A percentile compares a stretch with the other conserved stretches of the same genome.
Conservation (phyloP, 106 monocot species). For the Allium fistulosum region DNA sequence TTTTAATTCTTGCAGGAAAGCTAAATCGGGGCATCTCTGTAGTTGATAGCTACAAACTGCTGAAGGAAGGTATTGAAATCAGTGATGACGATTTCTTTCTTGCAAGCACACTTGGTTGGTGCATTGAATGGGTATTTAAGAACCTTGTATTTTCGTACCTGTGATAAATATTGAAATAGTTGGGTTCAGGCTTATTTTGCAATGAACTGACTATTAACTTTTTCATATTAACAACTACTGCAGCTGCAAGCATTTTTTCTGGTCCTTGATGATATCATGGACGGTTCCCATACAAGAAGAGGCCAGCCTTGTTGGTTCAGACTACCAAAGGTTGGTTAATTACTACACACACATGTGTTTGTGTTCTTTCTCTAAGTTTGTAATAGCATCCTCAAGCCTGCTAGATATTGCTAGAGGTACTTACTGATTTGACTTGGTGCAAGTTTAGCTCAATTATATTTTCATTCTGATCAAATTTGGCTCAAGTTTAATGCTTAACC, state of each 20-base stretch:
- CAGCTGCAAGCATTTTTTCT: conserved; percentile 99
- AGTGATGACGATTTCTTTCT: conserved; percentile 68
- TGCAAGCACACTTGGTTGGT: conserved; percentile 82
- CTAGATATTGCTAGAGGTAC: no score
- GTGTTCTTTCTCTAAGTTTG: no score
- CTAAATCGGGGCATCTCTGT: conserved; percentile 93
- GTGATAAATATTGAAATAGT: no score
- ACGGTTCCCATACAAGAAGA: conserved; percentile 85
- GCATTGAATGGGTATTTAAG: conserved; percentile 91
- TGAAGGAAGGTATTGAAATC: conserved; percentile 61
- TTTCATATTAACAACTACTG: conserved; percentile 1
- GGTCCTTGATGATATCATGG: conserved; percentile 98
- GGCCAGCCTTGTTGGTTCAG: conserved; percentile 97
- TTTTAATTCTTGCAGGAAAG: conserved; percentile 41
- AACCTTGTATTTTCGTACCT: background rate
- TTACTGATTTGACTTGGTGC: no score
- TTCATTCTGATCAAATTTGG: no score
- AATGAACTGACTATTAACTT: background rate
- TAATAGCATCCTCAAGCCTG: no score
- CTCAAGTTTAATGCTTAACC: no score
- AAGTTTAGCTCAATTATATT: no score
- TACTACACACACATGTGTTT: background rate
- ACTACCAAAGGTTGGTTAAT: conserved; percentile 53
- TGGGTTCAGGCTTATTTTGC: background rate
- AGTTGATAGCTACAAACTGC: conserved; percentile 84